These are phyloP conservation scores for Hericium erinaceus DNA, from an alignment of 768 basidiomycete genomes.

Conservation along the genomic window DNA sequence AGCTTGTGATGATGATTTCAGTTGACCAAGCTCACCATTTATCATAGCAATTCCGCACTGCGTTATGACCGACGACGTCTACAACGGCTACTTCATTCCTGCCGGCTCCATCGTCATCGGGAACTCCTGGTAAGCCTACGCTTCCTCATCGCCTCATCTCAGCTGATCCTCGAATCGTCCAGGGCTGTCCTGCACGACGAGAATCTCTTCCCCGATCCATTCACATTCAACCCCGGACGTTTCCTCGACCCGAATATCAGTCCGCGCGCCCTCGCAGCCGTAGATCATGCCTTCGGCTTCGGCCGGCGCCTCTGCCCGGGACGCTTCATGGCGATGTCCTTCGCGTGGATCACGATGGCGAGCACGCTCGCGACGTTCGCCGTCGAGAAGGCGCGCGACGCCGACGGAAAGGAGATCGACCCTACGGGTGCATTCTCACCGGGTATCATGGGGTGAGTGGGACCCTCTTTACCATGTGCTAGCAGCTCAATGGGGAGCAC, in stretches of 20 bases:
- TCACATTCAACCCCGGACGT: constrained; percentile 22
- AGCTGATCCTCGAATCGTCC: not conserved
- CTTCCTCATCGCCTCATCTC: not conserved
- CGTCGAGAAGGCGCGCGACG: constrained; percentile 11
- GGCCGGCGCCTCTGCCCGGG: constrained; percentile 17
- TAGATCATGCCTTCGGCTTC: constrained; percentile 16
- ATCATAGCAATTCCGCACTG: constrained; percentile 14
- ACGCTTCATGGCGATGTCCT: constrained; percentile 14
- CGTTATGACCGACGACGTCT: constrained; percentile 15
- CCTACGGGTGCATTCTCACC: constrained; percentile 9
- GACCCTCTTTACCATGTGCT: not conserved
- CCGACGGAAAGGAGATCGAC: constrained; percentile 9
- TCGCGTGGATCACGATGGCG: constrained; percentile 12
- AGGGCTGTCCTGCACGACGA: constrained; percentile 21
- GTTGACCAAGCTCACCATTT: not conserved
- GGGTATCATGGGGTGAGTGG: constrained; percentile 14
- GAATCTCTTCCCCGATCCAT: constrained; percentile 19
- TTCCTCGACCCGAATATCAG: constrained; percentile 13
- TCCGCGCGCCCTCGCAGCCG: constrained; percentile 4
- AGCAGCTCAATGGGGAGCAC: not conserved
- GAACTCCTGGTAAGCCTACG: constrained; percentile 9
- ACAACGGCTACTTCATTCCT: constrained; percentile 19
- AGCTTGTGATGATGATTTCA: not conserved
- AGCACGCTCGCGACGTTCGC: constrained; percentile 11
- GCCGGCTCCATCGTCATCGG: constrained; percentile 12